Evolutionary conservation across 306 rosid genomes (phyloP).

Genomic region (Cyamopsis tetragonoloba): DNA sequence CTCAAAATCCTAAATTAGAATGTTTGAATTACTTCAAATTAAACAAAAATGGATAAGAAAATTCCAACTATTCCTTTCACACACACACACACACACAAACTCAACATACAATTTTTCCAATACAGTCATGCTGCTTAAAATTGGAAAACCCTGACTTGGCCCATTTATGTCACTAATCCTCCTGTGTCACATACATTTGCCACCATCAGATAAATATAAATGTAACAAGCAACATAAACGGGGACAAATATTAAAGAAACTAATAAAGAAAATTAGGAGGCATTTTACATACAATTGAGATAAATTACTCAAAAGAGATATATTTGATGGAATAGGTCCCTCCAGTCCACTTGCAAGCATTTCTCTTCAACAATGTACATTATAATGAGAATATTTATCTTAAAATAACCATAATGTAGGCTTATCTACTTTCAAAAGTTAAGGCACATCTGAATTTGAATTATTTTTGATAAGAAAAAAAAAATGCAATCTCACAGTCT

Average conservation of each 20-base stretch:
- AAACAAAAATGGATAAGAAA: slow-evolving; percentile 18
- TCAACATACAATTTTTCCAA: slow-evolving; percentile 57
- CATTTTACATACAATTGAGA: slow-evolving; percentile 51
- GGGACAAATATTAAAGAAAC: neutral
- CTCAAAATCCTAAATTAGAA: slow-evolving; percentile 62
- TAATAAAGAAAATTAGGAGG: neutral
- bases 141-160: slow-evolving; percentile 69
- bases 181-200: slow-evolving; percentile 35
- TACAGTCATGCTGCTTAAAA: slow-evolving; percentile 39
- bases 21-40: slow-evolving; percentile 30
- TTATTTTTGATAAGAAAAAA: neutral
- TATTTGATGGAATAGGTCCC: slow-evolving; percentile 72
- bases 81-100: too few relatives aligned
- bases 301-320: slow-evolving; percentile 59
- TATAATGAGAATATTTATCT: slow-evolving; percentile 17
- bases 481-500: slow-evolving; percentile 62
- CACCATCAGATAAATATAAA: slow-evolving; percentile 13
- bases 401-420: neutral
- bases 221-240: neutral
- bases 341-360: slow-evolving; percentile 84
- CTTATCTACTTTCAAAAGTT: neutral
- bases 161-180: slow-evolving; percentile 70
- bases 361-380: slow-evolving; percentile 51
- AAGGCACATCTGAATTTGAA: slow-evolving; percentile 7
- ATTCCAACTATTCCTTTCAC: neutral